Evolutionary conservation across 768 basidiomycete species (phyloP), one percentile per base, ranked within the genome.

Genomic region (Kwoniella newhampshirensis): DNA sequence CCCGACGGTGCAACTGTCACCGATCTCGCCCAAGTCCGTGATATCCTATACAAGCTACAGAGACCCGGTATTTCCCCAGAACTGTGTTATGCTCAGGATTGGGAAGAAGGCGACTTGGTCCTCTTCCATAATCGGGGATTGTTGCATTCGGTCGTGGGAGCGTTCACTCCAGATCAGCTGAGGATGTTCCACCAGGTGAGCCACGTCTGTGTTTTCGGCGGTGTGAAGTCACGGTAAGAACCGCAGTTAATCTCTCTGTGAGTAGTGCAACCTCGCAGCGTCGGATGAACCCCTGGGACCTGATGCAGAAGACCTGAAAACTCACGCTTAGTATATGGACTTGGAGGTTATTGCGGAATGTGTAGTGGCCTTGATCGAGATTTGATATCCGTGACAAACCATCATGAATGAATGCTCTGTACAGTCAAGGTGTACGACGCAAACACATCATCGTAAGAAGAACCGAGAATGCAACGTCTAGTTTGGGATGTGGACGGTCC

Each of bases 51-150:
- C 79, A 82, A 81, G 78, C 87, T 94, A 83, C 91, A 93, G 74
- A 79, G 91, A 11, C 91, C 92, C 3, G 91, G 85, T 17, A 94
- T 96, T 59, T 85, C 89, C 1, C 91, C 91, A n/a, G 63, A 87
- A 83, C 80, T 89, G 25, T 85, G 94, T 28, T 94, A 93, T 75
- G 86, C 89, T 0, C 90, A 92, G 67, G 88, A 92, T 67, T 93
- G 91, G 90, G 75, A 79, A 32, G 83, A 84, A 70, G 83, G 84
- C 32, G 88, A 91, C 65, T 80, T 92, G 18, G 84, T 89, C 3
- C 73, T 93, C 27, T 91, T 93, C 82, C 87, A 91, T 74, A 91
- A 92, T 77, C 82, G 88, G 7, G 88, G 88, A 9, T 80, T 89
- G 9, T 76, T 90, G 39, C 90, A 91, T 68, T 82, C 86, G 4